Base-by-base conservation (phyloP, 257 asterid genomes). In the Striga asiatica region DNA sequence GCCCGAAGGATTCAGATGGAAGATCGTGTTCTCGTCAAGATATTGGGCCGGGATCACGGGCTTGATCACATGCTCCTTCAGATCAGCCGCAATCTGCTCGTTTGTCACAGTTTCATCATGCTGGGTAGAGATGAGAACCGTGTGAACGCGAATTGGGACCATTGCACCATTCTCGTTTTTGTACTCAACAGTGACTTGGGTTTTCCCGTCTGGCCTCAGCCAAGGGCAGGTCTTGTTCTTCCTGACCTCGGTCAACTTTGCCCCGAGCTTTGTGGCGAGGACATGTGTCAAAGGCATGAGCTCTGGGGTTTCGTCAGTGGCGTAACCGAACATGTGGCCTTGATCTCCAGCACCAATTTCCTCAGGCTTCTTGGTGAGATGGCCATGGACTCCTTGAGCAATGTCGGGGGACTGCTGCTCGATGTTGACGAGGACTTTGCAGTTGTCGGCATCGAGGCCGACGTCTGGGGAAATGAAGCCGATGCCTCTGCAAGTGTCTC, bases 331-430 rank as follows among this genome's bases (percentile, higher is more conserved):
- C 92, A 82, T 82, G 73, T 78, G 91, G 5, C 91, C 91, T 31
- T 82, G 92, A 65, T 79, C 92, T 18, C 92, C 92, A 56, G 92
- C 92, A 61, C 87, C 92, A 12, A 82, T 77, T 5, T 82, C 84
- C 55, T 82, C 87, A 0, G 92, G 92, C 46, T 79, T 79, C 82
- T 79, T 82, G 68, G 82, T 76, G 60, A 79, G 74, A 51, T 82
- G 81, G 21, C 92, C 92, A 32, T 79, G 84, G 52, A 82, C 93
- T 18, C 82, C 83, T 66, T 77, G 81, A 19, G 93, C 88, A 64
- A 82, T 82, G 48, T 79, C 85, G 6, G 88, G 88, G 71, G 85
- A 77, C 71, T 82, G 88, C 20, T 82, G 83, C 42, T 82, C 88
- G 29, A 82, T 79, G 71, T 73, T 70, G 61, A 79, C 76, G 0